Percentiles rank a stretch among this genome's conserved stretches.
Conservation (phyloP, 495 filamentous ascomycete genomes). For the Niebla homalea region DNA sequence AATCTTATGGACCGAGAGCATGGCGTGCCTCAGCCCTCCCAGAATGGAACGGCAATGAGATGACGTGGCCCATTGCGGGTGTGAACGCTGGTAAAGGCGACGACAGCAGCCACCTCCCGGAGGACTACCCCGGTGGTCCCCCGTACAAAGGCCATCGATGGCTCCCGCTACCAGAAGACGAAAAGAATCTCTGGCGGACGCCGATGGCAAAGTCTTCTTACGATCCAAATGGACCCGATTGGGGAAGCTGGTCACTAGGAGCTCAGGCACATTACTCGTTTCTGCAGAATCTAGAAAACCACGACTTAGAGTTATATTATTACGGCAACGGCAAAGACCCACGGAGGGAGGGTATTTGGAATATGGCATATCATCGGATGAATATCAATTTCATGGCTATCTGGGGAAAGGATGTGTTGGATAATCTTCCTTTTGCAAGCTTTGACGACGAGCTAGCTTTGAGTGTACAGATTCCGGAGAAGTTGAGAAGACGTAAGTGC, state of each 20-base stretch:
- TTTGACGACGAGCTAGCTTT: slow-evolving; percentile 17
- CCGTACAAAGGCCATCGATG: slow-evolving; percentile 30
- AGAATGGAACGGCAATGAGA: slow-evolving; percentile 11
- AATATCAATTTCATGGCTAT: slow-evolving; percentile 37
- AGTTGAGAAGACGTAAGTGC: slow-evolving; percentile 13
- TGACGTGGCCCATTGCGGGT: slow-evolving; percentile 11
- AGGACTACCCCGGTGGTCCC: slow-evolving; percentile 17
- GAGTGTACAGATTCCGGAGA: slow-evolving; percentile 11
- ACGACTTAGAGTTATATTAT: slow-evolving; percentile 28
- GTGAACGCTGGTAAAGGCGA: slow-evolving; percentile 10
- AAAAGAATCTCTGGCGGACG: slow-evolving; percentile 25
- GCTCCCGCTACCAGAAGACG: slow-evolving; percentile 24
- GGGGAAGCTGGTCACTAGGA: slow-evolving; percentile 32
- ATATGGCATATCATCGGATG: slow-evolving; percentile 30
- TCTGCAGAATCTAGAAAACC: slow-evolving; percentile 31
- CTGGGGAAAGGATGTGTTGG: slow-evolving; percentile 29
- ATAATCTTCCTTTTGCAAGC: slow-evolving; percentile 13
- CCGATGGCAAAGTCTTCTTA: slow-evolving; percentile 23
- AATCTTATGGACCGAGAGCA: slow-evolving; percentile 15
- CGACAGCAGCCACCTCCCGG: slow-evolving; percentile 12
- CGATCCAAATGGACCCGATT: slow-evolving; percentile 18
- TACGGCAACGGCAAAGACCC: slow-evolving; percentile 18
- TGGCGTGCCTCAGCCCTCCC: slow-evolving; percentile 21
- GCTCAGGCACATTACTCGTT: slow-evolving; percentile 38
- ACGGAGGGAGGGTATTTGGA: slow-evolving; percentile 23